Evolutionary conservation across 164 flowering plant species (phyloP).

Genomic region (Kingdonia uniflora): DNA sequence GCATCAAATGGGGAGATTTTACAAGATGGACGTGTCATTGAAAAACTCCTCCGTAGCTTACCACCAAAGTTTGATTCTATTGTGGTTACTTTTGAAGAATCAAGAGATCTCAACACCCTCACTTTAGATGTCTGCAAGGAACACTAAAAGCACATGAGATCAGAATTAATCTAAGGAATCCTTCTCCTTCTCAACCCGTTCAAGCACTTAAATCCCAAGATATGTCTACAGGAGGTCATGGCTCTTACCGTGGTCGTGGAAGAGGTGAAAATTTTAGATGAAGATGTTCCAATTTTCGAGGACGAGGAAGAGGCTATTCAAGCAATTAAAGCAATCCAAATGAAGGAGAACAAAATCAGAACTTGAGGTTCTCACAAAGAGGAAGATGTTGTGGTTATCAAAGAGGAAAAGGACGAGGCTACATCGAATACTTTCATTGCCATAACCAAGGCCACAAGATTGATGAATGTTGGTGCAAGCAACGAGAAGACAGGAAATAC

Average conservation of each 20-base stretch:
- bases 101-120: neutral
- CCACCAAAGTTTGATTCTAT: constrained; percentile 2
- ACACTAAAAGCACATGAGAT: neutral
- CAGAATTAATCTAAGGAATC: too few species aligned
- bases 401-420: neutral
- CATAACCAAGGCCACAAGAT: neutral
- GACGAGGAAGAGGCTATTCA: neutral
- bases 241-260: too few species aligned
- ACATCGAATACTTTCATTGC: neutral
- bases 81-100: neutral
- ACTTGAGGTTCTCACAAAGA: neutral
- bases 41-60: neutral
- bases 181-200: too few species aligned
- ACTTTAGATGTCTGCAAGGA: constrained; percentile 1
- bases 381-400: neutral
- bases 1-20: constrained; percentile 4
- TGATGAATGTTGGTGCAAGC: neutral
- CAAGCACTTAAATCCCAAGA: neutral
- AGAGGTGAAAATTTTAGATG: neutral
- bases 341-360: neutral
- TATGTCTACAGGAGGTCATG: too few species aligned
- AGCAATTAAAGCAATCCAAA: neutral
- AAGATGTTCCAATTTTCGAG: neutral
- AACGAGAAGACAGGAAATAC: neutral
- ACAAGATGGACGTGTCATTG: neutral